Percentiles rank a stretch among this genome's conserved stretches.
phyloP scores from a whole-genome alignment of 2,329 filamentous ascomycete genomes.

The Ascomycota sp. region DNA sequence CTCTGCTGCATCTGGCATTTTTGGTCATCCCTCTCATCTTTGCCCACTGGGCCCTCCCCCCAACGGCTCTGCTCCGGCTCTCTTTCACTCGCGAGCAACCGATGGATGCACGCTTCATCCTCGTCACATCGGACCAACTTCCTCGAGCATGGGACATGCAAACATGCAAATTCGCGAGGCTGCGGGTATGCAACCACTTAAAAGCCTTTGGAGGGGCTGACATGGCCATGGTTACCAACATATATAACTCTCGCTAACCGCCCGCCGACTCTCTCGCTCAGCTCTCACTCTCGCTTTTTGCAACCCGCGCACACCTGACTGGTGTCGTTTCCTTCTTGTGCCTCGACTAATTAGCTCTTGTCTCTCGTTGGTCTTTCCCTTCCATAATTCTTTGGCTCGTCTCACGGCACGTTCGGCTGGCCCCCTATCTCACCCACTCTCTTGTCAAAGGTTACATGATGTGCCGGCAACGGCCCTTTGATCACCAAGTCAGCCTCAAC shows the following conservation, averaged over 20 bases:
- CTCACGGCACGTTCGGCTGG: conserved; percentile 12
- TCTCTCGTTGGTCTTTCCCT: neutral
- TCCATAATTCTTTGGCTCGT: conserved; percentile 7
- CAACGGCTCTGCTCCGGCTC: too few relatives aligned
- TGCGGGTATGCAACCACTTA: conserved; percentile 1
- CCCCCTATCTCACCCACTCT: too few relatives aligned
- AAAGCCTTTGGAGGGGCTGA: neutral
- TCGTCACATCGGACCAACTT: conserved; percentile 1
- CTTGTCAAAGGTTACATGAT: too few relatives aligned
- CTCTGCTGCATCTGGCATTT: too few relatives aligned
- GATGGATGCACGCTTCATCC: too few relatives aligned
- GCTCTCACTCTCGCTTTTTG: conserved; percentile 18
- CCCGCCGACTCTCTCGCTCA: conserved; percentile 15
- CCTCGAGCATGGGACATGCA: neutral
- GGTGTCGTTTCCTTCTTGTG: conserved; percentile 14
- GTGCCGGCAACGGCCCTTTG: too few relatives aligned
- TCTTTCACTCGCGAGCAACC: too few relatives aligned
- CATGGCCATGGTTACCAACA: conserved; percentile 3
- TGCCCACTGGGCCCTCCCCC: too few relatives aligned
- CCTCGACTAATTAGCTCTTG: conserved; percentile 3
- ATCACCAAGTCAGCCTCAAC: too few relatives aligned
- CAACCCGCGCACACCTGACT: conserved; percentile 14
- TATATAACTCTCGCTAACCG: conserved; percentile 30
- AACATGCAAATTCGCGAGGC: neutral
- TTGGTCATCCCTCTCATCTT: too few relatives aligned